Base-by-base conservation (phyloP, 2,329 filamentous ascomycete species). In the Thyridium curvatum region DNA sequence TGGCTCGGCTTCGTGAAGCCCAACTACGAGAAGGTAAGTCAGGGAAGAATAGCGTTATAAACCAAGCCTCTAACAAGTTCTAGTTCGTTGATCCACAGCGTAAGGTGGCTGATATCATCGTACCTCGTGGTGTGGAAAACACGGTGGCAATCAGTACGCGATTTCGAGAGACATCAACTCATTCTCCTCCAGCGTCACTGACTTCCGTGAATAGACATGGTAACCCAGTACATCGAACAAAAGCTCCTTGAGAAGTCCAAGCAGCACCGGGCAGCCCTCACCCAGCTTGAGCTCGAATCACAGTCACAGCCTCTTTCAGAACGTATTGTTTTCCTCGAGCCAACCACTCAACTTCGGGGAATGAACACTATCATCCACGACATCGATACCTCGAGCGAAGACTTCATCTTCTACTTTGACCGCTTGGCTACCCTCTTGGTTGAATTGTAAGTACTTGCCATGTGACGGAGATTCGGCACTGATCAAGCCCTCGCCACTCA, bases 401-500 rank as follows among this genome's bases (percentile, higher is more conserved):
- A 97, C 51, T 97, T 96, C 58, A 87, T 95, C 45, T 97, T 97
- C 63, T 97, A 97, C 63, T 96, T 97, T 60, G 89, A 98, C 61
- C 79, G 93, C 30, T 69, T 97, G 30, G 80, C 86, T 2, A 79
- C 85, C n/a, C 69, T 96, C 38, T 71, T 97, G 18, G 77, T 97
- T 34, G 91, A 97, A 60, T 69, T 80, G 77, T 82, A 61, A 44
- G 21, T 10, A 26, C 10, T 26, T n/a, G n/a, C n/a, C n/a, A n/a
- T n/a, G n/a, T n/a, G n/a, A n/a, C n/a, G n/a, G n/a, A n/a, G n/a
- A n/a, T n/a, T 6, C 21, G 10, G 21, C 21, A 26, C 6, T 6
- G 21, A 26, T n/a, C 21, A 26, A 26, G 21, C 6, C 21, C 6
- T 6, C 10, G 21, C 21, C 21, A 6, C 21, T 26, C 10, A 26